Base-by-base conservation (phyloP, 2,329 filamentous ascomycete species). In the Eutypa lata region DNA sequence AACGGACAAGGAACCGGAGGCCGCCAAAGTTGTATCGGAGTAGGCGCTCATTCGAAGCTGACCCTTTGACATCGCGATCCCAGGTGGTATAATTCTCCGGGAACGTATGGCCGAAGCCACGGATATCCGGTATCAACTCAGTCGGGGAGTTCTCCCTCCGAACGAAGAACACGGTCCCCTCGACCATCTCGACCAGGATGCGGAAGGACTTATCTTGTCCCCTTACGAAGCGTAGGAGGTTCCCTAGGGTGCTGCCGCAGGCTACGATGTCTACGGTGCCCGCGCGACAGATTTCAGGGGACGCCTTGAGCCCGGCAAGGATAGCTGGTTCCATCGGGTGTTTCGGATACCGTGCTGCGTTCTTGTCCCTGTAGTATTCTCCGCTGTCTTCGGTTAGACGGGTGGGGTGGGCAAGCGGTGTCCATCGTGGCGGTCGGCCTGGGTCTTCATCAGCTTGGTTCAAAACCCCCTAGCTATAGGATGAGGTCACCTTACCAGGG, bases 1-100 rank as follows among this genome's bases (percentile, higher is more conserved):
- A 84, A 0, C 84, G 76, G 0, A 88, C 67, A 2, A 86, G 55
- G 47, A 76, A 74, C 0, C 68, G 66, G 11, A 85, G 61, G 1
- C 72, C 78, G 0, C 73, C 82, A 58, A 90, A 82, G 0, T 69
- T 54, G 55, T 89, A 89, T 3, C 69, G 67, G 1, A 89, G 60
- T 7, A 89, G 61, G 2, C 86, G 75, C 61, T 90, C 85, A 55
- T 90, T 83, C 0, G 82, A 83, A 1, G 68, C 69, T 0, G 85
- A 89, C 0, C 74, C 73, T 45, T 73, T 75, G 0, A 83, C 78
- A 1, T 74, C 75, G 0, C 59, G 11, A 10, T 80, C 78, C 85
- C 86, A 89, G 0, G 75, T 81, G 0, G 87, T 90, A 61, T 88
- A 85, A 1, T 75, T 74, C 47, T 88, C 83, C 0, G 83, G 83